phyloP scores from a whole-genome alignment of 805 yeast species.

The Pichia nanzhaoensis region DNA sequence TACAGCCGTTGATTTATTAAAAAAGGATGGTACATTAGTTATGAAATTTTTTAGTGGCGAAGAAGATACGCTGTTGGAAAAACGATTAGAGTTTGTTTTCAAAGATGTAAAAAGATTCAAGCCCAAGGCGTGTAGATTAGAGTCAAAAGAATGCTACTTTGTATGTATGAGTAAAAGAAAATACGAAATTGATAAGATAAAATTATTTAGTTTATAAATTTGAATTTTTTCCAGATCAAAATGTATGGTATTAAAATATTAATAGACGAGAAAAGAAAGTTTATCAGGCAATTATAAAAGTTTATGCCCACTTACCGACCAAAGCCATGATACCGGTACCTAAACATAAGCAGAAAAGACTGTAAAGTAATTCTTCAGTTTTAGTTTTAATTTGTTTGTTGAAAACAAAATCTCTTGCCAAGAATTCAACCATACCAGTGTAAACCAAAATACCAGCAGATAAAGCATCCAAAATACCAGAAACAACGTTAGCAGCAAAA shows the following conservation, averaged over 20 bases:
- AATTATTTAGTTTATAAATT: constrained; percentile 34
- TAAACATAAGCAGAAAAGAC: constrained; percentile 41
- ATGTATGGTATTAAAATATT: too few relatives aligned
- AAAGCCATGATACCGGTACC: constrained; percentile 71
- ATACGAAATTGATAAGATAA: constrained; percentile 34
- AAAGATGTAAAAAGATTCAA: constrained; percentile 59
- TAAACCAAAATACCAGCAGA: constrained; percentile 71
- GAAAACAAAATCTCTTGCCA: constrained; percentile 66
- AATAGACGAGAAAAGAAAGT: not conserved
- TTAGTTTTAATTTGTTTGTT: constrained; percentile 52
- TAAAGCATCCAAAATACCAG: constrained; percentile 64
- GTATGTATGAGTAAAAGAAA: constrained; percentile 51
- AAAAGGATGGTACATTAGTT: constrained; percentile 63
- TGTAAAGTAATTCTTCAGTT: constrained; percentile 38
- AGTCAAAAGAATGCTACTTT: constrained; percentile 78
- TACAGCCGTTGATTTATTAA: constrained; percentile 64
- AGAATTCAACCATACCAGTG: constrained; percentile 65
- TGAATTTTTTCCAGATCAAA: too few relatives aligned
- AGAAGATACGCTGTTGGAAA: constrained; percentile 63
- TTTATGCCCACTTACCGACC: constrained; percentile 62
- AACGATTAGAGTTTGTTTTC: constrained; percentile 53
- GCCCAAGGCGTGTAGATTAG: constrained; percentile 74
- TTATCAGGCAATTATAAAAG: constrained; percentile 24
- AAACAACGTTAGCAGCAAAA: constrained; percentile 48
- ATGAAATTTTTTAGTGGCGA: constrained; percentile 83